Percentiles rank a stretch among this genome's conserved stretches.
phyloP scores from a whole-genome alignment of 2,329 filamentous ascomycete genomes.

The Clonostachys byssicola region DNA sequence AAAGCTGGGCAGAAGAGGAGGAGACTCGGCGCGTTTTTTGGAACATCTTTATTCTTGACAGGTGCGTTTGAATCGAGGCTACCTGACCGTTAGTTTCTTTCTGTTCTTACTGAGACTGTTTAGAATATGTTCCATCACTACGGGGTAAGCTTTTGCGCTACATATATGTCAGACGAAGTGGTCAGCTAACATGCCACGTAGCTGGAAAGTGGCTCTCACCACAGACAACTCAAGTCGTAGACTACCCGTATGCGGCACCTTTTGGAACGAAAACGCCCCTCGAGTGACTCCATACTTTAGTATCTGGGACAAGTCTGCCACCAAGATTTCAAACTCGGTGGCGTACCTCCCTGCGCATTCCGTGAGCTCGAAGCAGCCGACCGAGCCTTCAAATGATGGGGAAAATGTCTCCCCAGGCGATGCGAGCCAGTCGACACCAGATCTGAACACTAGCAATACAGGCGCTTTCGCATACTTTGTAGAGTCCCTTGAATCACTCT shows the following conservation, averaged over 20 bases:
- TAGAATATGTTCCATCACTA: slow-evolving; percentile 15
- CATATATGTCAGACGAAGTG: background rate
- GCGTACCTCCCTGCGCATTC: slow-evolving; percentile 27
- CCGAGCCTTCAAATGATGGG: too few relatives aligned
- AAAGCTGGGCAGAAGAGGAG: slow-evolving; percentile 22
- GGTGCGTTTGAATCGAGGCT: slow-evolving; percentile 6
- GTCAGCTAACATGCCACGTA: slow-evolving; percentile 2
- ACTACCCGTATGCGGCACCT: slow-evolving; percentile 27
- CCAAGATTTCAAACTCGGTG: slow-evolving; percentile 30
- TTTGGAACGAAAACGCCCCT: slow-evolving; percentile 31
- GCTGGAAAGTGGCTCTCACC: slow-evolving; percentile 25
- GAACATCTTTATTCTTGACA: slow-evolving; percentile 22
- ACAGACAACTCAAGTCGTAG: slow-evolving; percentile 20
- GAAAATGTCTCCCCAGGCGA: background rate
- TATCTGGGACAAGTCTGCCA: slow-evolving; percentile 35
- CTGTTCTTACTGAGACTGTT: background rate
- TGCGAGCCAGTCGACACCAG: slow-evolving; percentile 3
- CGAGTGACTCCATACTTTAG: slow-evolving; percentile 36
- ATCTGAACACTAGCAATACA: slow-evolving; percentile 25
- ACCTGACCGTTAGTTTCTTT: too few relatives aligned
- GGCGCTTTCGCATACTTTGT: slow-evolving; percentile 41
- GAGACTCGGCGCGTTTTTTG: slow-evolving; percentile 23
- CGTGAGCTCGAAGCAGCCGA: slow-evolving; percentile 11
- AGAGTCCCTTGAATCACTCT: slow-evolving; percentile 40
- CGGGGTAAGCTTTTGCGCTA: slow-evolving; percentile 6